Percentiles rank a stretch among this genome's conserved stretches.
These are phyloP conservation scores for Moricandia arvensis DNA, from an alignment of 345 rosid species.

Conservation along the genomic window DNA sequence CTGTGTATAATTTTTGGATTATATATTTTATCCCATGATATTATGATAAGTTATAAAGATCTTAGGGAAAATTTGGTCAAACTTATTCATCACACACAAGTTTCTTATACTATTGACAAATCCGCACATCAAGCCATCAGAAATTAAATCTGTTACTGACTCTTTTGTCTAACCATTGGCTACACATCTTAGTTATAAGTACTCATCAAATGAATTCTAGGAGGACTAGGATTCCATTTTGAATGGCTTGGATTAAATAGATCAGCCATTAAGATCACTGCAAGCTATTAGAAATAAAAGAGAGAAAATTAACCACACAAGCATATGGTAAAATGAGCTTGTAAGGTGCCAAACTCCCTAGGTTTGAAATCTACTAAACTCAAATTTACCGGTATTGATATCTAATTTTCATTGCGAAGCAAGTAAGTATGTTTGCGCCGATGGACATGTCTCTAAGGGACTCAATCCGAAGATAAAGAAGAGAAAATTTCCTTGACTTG, in stretches of 20 bases:
- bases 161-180: slow-evolving; percentile 57
- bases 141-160: slow-evolving; percentile 47
- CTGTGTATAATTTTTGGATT: neutral
- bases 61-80: neutral
- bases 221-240: slow-evolving; percentile 65
- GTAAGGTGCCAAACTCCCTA: too few species aligned
- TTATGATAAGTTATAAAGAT: neutral
- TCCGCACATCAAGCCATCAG: slow-evolving; percentile 60
- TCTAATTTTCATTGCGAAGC: too few species aligned
- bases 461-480: too few species aligned
- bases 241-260: slow-evolving; percentile 60
- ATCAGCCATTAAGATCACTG: slow-evolving; percentile 69
- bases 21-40: neutral
- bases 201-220: slow-evolving; percentile 49
- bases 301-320: too few species aligned
- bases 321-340: too few species aligned
- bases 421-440: too few species aligned
- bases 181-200: slow-evolving; percentile 47
- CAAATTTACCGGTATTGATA: too few species aligned
- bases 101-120: neutral
- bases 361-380: too few species aligned
- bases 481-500: too few species aligned
- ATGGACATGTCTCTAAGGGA: too few species aligned
- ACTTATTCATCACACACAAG: neutral
- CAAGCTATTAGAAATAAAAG: slow-evolving; percentile 54